These are phyloP conservation scores for Penicillium angulare DNA, from an alignment of 495 filamentous ascomycete genomes.

Conservation along the genomic window DNA sequence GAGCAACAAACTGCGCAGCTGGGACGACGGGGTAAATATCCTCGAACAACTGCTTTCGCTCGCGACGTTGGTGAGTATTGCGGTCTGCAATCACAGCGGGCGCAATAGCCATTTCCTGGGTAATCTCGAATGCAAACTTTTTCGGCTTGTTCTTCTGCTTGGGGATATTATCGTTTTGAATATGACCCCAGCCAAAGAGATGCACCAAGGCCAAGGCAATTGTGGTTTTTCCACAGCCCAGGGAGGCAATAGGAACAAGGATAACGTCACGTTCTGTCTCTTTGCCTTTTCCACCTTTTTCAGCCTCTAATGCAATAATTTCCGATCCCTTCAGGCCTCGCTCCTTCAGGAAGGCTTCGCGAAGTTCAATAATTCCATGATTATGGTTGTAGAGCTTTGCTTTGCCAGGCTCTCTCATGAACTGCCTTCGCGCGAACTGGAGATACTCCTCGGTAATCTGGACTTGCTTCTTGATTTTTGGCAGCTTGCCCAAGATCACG, in stretches of 20 bases:
- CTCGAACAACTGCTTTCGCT: slow-evolving; percentile 80
- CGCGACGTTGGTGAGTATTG: slow-evolving; percentile 88
- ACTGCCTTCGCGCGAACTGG: slow-evolving; percentile 68
- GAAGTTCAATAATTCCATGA: slow-evolving; percentile 92
- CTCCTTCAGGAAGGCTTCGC: slow-evolving; percentile 79
- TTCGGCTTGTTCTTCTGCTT: slow-evolving; percentile 68
- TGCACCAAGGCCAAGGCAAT: slow-evolving; percentile 77
- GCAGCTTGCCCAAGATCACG: slow-evolving; percentile 71
- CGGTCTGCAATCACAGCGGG: slow-evolving; percentile 87
- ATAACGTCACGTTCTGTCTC: slow-evolving; percentile 64
- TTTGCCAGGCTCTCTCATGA: slow-evolving; percentile 62
- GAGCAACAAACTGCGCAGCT: slow-evolving; percentile 75
- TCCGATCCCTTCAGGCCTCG: slow-evolving; percentile 84
- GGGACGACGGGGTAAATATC: slow-evolving; percentile 63
- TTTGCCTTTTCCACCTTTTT: slow-evolving; percentile 24
- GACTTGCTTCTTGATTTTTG: slow-evolving; percentile 79
- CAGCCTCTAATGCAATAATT: slow-evolving; percentile 65
- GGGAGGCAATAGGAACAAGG: slow-evolving; percentile 82
- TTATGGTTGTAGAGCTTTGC: slow-evolving; percentile 72
- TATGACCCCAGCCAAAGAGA: slow-evolving; percentile 89
- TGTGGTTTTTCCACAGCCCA: slow-evolving; percentile 97
- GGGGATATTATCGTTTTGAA: slow-evolving; percentile 96
- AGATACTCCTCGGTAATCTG: slow-evolving; percentile 92
- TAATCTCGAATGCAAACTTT: slow-evolving; percentile 66
- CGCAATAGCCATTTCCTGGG: slow-evolving; percentile 53